Conservation (phyloP, 345 rosid species). For the Gossypioides kirkii region DNA sequence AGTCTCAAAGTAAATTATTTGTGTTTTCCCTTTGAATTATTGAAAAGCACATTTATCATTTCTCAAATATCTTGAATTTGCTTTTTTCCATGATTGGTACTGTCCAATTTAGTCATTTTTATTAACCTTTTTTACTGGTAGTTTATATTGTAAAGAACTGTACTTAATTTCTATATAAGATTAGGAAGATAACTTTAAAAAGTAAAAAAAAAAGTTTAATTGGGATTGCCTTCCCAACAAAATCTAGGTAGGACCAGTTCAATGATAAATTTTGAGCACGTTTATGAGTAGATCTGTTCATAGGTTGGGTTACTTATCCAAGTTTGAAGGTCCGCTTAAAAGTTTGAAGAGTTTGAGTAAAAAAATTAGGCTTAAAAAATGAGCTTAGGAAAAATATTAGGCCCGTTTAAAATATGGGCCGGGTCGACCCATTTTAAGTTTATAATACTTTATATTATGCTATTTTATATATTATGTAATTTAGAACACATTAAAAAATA, state of each 20-base stretch:
- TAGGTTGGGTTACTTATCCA: too few species aligned
- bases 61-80: background rate
- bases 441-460: too few species aligned
- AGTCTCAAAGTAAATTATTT: background rate
- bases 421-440: too few species aligned
- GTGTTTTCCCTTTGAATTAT: background rate
- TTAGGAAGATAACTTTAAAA: background rate
- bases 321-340: too few species aligned
- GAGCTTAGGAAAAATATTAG: too few species aligned
- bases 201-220: background rate
- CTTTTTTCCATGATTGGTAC: background rate
- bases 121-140: background rate
- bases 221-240: constrained; percentile 1
- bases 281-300: background rate
- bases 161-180: too few species aligned
- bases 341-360: too few species aligned
- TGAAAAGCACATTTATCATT: constrained; percentile 5
- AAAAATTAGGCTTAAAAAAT: too few species aligned
- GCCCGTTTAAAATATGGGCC: too few species aligned
- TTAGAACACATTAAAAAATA: too few species aligned
- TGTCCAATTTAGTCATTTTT: background rate
- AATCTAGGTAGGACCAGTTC: constrained; percentile 1
- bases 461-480: too few species aligned
- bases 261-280: constrained; percentile 8
- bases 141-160: background rate